Conservation (phyloP, 805 yeast species). For the Candida michaelii region DNA sequence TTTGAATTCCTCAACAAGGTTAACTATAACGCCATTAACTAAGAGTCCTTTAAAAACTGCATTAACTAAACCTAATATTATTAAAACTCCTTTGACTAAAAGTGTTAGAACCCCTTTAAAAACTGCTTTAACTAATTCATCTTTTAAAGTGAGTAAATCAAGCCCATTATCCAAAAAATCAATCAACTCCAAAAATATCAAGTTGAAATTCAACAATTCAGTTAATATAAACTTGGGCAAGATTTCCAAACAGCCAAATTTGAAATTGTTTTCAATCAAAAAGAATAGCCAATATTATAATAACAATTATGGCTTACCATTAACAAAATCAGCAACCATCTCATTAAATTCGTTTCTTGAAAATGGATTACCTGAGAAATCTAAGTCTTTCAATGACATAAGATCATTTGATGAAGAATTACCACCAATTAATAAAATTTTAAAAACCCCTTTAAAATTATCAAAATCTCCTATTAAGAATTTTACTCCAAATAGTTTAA, state of each 20-base stretch:
- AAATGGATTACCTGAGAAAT: not conserved
- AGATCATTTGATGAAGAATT: slow-evolving; percentile 13
- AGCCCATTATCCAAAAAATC: not conserved
- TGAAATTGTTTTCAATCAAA: slow-evolving; percentile 40
- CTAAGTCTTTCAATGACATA: slow-evolving; percentile 2
- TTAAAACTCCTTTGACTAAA: too few relatives aligned
- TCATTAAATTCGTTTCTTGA: not conserved
- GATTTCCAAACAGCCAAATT: slow-evolving; percentile 13
- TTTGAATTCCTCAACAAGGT: slow-evolving; percentile 16
- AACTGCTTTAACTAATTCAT: too few relatives aligned
- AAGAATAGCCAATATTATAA: slow-evolving; percentile 32
- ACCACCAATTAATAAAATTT: slow-evolving; percentile 44
- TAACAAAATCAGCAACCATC: slow-evolving; percentile 6
- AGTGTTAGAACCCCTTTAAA: too few relatives aligned
- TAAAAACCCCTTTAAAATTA: slow-evolving; percentile 42
- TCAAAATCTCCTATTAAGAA: slow-evolving; percentile 33
- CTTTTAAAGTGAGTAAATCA: not conserved
- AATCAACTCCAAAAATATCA: slow-evolving; percentile 3
- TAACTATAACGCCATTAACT: slow-evolving; percentile 10
- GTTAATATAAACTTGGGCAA: slow-evolving; percentile 9
- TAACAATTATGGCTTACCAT: slow-evolving; percentile 13
- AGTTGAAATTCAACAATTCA: slow-evolving; percentile 7
- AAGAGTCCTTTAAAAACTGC: not conserved
- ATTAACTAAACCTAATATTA: not conserved
- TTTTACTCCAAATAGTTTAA: slow-evolving; percentile 46